Evolutionary conservation across 2,329 filamentous ascomycete genomes (phyloP).

Genomic region (Talaromyces islandicus): DNA sequence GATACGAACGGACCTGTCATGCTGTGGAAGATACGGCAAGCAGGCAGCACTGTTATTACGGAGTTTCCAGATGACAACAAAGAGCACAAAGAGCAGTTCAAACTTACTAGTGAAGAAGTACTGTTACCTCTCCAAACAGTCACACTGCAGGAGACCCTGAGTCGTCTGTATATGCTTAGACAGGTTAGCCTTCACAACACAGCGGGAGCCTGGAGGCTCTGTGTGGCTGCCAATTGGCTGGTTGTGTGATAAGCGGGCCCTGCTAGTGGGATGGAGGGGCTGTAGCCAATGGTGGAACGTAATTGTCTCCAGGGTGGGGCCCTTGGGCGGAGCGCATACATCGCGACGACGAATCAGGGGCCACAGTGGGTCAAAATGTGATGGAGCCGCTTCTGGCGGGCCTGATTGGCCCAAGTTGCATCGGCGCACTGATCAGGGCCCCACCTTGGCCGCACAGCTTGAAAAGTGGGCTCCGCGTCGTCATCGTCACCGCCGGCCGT

Average conservation of each 20-base stretch:
- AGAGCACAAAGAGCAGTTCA: not conserved
- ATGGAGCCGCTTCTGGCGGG: not conserved
- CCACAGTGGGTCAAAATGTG: not conserved
- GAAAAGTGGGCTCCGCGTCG: not conserved
- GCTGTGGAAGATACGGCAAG: not conserved
- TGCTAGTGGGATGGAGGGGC: not conserved
- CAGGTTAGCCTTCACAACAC: not conserved
- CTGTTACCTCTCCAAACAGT: not conserved
- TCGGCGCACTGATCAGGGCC: not conserved
- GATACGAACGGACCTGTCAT: not conserved
- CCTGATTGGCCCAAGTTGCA: not conserved
- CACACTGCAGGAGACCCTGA: not conserved
- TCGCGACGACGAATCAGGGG: not conserved
- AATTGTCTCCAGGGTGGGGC: not conserved
- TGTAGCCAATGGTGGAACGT: not conserved
- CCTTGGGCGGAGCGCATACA: not conserved
- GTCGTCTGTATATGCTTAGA: not conserved
- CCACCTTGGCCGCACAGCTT: not conserved
- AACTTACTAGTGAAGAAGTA: not conserved
- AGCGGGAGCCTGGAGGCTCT: too few species aligned
- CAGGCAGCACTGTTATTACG: not conserved
- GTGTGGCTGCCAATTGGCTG: not conserved
- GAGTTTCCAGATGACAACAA: not conserved
- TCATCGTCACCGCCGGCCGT: not conserved
- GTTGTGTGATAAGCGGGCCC: not conserved